Evolutionary conservation across 208 protist species (phyloP), one percentile per base, ranked within the genome.

Genomic region (Leishmania braziliensis): DNA sequence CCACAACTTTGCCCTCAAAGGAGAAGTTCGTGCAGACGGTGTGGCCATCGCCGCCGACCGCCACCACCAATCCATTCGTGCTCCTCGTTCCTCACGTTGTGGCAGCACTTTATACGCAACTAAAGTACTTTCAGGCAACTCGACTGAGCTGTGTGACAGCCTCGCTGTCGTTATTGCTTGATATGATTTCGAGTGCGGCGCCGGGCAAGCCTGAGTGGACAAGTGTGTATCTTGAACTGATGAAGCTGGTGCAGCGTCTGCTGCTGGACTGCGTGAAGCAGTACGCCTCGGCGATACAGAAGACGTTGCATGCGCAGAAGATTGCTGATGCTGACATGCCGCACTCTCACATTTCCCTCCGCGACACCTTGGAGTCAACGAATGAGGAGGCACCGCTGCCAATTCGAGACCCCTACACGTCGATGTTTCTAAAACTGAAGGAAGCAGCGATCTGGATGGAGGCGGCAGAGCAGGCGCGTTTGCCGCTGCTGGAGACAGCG

Each of bases 121-220:
- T 85, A 0, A 79, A 75, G 20, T 85, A 82, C 77, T 85, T 82
- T 46, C 82, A 85, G 36, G 82, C 78, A 16, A 82, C 82, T 50
- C 82, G 82, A 18, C 82, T 82, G 26, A 72, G 77, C 77, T 85
- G 82, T 73, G 65, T 81, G 23, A 12, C 26, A 26, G 75, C 77
- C 51, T 81, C 73, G 8, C 77, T 85, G 23, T 78, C 77, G 50
- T 51, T 85, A 20, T 73, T 85, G 18, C 71, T 85, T 20, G 68
- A 73, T 12, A 43, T 85, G 23, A 74, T 82, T n/a, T 63, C 82
- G 3, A 39, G 18, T 10, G 65, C 56, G 29, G 36, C 50, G 6
- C 50, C 73, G 53, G 75, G 62, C 2, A 68, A 29, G 26, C 26
- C 46, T n/a, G 50, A 48, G 36, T 75, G 58, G 51, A 43, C 69